These are phyloP conservation scores for Amauroascus niger DNA, from an alignment of 2,329 filamentous ascomycete genomes.

Conservation along the genomic window DNA sequence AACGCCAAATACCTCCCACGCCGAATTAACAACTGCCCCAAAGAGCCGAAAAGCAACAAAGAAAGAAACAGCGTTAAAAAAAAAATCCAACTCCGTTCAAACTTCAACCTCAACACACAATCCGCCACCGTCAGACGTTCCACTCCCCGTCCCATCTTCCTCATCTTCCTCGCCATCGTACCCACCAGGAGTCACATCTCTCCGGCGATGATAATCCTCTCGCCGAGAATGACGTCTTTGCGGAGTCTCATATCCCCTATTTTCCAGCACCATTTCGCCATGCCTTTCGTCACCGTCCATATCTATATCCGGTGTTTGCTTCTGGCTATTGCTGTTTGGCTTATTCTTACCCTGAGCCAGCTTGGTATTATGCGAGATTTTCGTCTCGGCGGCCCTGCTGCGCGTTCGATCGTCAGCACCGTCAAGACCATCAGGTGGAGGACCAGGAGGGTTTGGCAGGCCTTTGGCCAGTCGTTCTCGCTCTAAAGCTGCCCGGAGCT, in stretches of 20 bases:
- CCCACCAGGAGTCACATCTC: conserved; percentile 10
- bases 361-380: not conserved
- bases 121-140: conserved; percentile 16
- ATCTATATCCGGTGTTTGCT: conserved; percentile 2
- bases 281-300: conserved; percentile 6
- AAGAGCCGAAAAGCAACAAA: not conserved
- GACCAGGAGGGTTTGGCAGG: not conserved
- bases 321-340: not conserved
- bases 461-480: conserved; percentile 40
- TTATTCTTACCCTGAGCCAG: not conserved
- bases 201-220: not conserved
- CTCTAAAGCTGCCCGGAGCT: conserved; percentile 56
- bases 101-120: conserved; percentile 20
- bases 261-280: conserved; percentile 11
- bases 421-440: not conserved
- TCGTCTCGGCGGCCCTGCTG: not conserved
- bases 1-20: not conserved
- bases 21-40: not conserved
- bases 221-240: not conserved
- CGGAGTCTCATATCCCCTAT: conserved; percentile 4
- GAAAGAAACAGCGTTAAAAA: not conserved
- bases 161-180: conserved; percentile 17
- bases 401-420: not conserved
- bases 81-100: conserved; percentile 2
- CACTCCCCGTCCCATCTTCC: conserved; percentile 16